Evolutionary conservation across 805 yeast species (phyloP).

Genomic region (Teunomyces barrocoloradensis): DNA sequence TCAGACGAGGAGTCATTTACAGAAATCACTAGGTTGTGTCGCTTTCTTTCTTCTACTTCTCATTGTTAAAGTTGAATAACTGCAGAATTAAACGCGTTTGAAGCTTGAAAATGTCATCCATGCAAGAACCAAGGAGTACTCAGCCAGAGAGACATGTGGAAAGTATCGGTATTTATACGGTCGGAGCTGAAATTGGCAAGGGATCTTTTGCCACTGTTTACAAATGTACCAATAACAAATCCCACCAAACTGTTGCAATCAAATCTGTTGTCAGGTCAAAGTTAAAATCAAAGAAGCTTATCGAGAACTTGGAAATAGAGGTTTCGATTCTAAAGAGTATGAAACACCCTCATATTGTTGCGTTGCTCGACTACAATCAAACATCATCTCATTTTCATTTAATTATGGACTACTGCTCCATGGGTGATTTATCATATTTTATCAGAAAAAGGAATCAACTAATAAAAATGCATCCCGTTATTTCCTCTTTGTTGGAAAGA

Average conservation of each 20-base stretch:
- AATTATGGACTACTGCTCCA: slow-evolving; percentile 94
- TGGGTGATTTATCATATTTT: slow-evolving; percentile 90
- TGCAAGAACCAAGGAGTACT: not conserved
- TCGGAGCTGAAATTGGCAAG: slow-evolving; percentile 87
- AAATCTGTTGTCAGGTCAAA: slow-evolving; percentile 83
- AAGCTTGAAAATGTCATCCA: not conserved
- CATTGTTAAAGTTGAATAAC: not conserved
- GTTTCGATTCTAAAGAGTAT: slow-evolving; percentile 83
- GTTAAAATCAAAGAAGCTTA: slow-evolving; percentile 77
- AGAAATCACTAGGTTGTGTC: too few species aligned
- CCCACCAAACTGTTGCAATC: slow-evolving; percentile 72
- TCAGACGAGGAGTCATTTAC: too few species aligned
- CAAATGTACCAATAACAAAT: slow-evolving; percentile 63
- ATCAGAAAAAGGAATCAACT: slow-evolving; percentile 75
- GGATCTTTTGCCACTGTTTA: slow-evolving; percentile 96
- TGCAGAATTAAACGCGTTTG: not conserved
- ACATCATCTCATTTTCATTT: slow-evolving; percentile 78
- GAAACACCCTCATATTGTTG: slow-evolving; percentile 92
- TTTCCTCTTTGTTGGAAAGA: slow-evolving; percentile 69
- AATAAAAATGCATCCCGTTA: slow-evolving; percentile 70
- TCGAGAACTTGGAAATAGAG: slow-evolving; percentile 91
- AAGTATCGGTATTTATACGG: slow-evolving; percentile 47
- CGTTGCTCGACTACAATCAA: slow-evolving; percentile 76
- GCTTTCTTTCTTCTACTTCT: not conserved
- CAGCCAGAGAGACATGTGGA: slow-evolving; percentile 4